Evolutionary conservation across 768 basidiomycete species (phyloP), one percentile per base, ranked within the genome.

Genomic region (Pholiota microspora): DNA sequence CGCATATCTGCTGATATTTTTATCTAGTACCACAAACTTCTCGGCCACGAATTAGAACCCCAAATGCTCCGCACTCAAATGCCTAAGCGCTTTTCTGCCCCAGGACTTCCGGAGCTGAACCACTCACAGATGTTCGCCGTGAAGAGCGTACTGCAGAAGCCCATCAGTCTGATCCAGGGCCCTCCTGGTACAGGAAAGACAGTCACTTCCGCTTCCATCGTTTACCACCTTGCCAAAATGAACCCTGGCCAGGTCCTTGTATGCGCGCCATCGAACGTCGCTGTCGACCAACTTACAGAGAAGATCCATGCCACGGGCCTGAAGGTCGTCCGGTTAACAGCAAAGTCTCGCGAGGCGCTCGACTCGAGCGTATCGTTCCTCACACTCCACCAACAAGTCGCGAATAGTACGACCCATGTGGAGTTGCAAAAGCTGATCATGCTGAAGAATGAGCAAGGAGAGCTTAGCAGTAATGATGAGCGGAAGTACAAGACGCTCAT

Each of bases 61-160:
- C 95, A 98, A 69, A 84, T 87, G 40, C 78, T 93, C 27, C 83
- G 88, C 25, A 92, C 90, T 1, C 90, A 94, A 68, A 95, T 97
- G 94, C 94, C 94, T 2, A 96, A 97, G 71, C 86, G 92, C 32
- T 97, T 98, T 69, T 98, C 96, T 2, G 97, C 97, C 0, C 96
- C 95, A 8, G 93, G 94, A 24, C 85, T 99, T 34, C 97, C 97
- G 3, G 97, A 99, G 68, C 85, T 99, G 66, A 99, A 99, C 66
- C 96, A 98, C 67, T 98, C 96, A 18, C 97, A 99, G 70, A 98
- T 99, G 93, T 96, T 93, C 72, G 97, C 97, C 2, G 97, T 99
- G 67, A 99, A 98, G 78, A 95, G 93, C 62, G 96, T 99, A 6
- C 77, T 99, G 10, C 97, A 99, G 71, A 98, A 98, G 72, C 97